These are phyloP conservation scores for Knoxia roxburghii DNA, from an alignment of 257 asterid genomes.

Conservation along the genomic window DNA sequence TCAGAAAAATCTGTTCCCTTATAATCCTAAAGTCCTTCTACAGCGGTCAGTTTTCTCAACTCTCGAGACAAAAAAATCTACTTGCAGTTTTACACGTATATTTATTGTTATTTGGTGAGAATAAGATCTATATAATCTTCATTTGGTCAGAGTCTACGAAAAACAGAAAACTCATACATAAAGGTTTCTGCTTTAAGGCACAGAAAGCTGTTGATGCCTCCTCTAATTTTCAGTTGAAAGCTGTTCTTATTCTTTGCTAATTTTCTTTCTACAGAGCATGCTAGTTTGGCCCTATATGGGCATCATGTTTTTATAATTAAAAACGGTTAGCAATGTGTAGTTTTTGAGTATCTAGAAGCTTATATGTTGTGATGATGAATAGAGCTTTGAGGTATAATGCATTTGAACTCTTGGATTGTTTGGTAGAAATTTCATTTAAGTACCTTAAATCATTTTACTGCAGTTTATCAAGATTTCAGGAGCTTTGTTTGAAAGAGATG, in stretches of 20 bases:
- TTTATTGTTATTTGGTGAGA: not conserved
- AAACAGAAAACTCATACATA: not conserved
- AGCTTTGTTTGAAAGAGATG: constrained; percentile 39
- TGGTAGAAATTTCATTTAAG: not conserved
- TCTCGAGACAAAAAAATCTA: constrained; percentile 10
- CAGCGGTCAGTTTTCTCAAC: constrained; percentile 37
- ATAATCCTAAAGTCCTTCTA: constrained; percentile 72
- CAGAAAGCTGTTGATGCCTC: not conserved
- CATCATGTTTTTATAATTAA: not conserved
- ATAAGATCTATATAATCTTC: not conserved
- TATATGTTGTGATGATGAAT: not conserved
- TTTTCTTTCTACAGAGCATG: not conserved
- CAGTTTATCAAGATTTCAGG: constrained; percentile 69
- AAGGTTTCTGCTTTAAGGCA: not conserved
- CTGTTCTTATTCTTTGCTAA: not conserved
- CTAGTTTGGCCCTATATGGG: not conserved
- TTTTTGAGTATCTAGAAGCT: not conserved
- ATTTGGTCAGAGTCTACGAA: not conserved
- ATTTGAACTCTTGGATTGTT: not conserved
- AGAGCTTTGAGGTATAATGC: not conserved
- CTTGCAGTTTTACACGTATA: too few species aligned
- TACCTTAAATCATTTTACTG: constrained; percentile 19
- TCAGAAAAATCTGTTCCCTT: constrained; percentile 75
- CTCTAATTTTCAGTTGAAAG: not conserved
- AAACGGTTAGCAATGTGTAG: not conserved